Evolutionary conservation across 306 rosid genomes (phyloP).

Genomic region (Acacia crassicarpa): DNA sequence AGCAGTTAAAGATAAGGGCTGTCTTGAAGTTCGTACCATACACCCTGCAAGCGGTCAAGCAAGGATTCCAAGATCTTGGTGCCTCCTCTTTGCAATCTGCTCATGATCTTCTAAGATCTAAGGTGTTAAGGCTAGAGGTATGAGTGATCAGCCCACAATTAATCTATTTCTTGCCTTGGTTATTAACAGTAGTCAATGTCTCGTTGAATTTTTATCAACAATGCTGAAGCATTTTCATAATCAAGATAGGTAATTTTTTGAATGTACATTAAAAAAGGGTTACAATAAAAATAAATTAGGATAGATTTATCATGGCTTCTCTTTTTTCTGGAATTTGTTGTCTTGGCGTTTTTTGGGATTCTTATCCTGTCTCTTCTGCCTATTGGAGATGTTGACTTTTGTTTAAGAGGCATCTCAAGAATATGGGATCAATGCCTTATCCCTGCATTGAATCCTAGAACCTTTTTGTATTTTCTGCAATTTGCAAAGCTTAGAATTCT

Average conservation of each 20-base stretch:
- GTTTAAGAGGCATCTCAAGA: neutral
- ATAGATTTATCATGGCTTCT: neutral
- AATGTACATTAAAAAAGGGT: neutral
- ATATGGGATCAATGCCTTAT: neutral
- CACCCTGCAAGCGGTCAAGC: constrained; percentile 93
- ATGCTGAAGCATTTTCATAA: constrained; percentile 8
- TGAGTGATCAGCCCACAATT: constrained; percentile 8
- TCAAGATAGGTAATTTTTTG: neutral
- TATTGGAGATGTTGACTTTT: neutral
- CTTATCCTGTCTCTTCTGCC: neutral
- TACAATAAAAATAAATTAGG: neutral
- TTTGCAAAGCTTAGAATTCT: neutral
- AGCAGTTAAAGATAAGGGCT: constrained; percentile 91
- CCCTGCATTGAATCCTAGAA: neutral
- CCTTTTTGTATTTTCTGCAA: neutral
- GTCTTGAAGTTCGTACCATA: constrained; percentile 86
- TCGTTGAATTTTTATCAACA: neutral
- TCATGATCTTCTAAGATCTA: constrained; percentile 78
- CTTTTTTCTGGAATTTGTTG: neutral
- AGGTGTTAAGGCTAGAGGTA: constrained; percentile 87
- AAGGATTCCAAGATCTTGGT: constrained; percentile 98
- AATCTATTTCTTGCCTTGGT: constrained; percentile 10
- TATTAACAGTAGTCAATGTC: neutral
- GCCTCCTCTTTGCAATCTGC: constrained; percentile 83
- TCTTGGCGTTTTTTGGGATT: neutral